These are phyloP conservation scores for Crassisporium funariophilum DNA, from an alignment of 768 basidiomycete genomes.

Conservation along the genomic window DNA sequence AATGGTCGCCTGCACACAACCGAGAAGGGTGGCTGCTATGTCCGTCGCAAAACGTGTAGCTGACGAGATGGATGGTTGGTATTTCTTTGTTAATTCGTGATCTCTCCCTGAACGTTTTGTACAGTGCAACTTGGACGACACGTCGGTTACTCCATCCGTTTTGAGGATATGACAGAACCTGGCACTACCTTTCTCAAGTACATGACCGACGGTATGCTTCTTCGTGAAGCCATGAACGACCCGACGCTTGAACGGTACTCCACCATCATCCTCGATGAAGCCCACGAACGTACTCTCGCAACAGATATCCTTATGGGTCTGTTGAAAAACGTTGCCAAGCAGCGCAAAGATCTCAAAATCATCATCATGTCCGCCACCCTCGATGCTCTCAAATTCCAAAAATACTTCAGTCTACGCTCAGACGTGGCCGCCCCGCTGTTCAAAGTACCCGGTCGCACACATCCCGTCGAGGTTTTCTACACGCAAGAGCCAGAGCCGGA, in stretches of 20 bases:
- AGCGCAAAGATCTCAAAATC: constrained; percentile 88
- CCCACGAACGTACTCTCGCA: constrained; percentile 95
- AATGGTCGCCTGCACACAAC: constrained; percentile 95
- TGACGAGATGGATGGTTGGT: constrained; percentile 96
- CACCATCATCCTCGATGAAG: constrained; percentile 98
- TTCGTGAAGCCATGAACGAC: constrained; percentile 99
- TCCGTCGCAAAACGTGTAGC: constrained; percentile 98
- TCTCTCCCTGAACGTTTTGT: constrained; percentile 5
- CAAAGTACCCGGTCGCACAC: constrained; percentile 90
- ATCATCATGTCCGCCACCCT: constrained; percentile 99
- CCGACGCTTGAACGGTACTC: constrained; percentile 87
- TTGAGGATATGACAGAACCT: constrained; percentile 93
- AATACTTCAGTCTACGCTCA: constrained; percentile 72
- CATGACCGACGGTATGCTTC: constrained; percentile 99
- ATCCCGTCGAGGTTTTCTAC: constrained; percentile 95
- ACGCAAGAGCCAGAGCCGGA: constrained; percentile 92
- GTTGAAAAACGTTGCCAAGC: constrained; percentile 80
- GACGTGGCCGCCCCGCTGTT: constrained; percentile 69
- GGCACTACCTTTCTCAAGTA: constrained; percentile 96
- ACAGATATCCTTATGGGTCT: constrained; percentile 99
- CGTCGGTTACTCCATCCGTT: constrained; percentile 97
- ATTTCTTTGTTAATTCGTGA: neutral
- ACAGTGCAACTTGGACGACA: constrained; percentile 89
- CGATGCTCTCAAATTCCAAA: constrained; percentile 95
- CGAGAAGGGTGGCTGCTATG: constrained; percentile 95